Percentiles rank a stretch among this genome's conserved stretches.
These are phyloP conservation scores for Neurospora pannonica DNA, from an alignment of 495 filamentous ascomycete genomes.

Conservation along the genomic window DNA sequence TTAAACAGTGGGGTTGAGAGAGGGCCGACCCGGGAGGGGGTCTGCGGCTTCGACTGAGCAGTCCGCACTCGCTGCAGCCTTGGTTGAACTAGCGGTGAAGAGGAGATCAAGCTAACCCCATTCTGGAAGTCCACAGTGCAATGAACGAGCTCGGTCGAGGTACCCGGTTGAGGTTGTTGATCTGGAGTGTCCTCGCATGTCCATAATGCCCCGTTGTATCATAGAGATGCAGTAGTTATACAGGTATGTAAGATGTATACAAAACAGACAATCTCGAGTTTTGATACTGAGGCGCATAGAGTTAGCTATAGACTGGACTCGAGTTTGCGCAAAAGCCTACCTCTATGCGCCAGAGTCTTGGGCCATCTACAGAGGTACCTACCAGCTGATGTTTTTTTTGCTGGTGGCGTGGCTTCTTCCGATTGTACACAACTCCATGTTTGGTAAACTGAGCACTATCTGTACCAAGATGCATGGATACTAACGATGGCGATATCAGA, in stretches of 20 bases:
- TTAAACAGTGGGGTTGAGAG: not conserved
- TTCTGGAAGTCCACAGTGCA: not conserved
- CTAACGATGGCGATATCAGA: not conserved
- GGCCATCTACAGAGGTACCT: not conserved
- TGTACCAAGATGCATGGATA: not conserved
- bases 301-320: not conserved
- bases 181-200: not conserved
- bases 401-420: not conserved
- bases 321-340: not conserved
- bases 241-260: not conserved
- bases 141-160: not conserved
- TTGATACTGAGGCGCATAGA: not conserved
- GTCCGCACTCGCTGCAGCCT: not conserved
- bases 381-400: not conserved
- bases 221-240: not conserved
- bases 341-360: not conserved
- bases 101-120: not conserved
- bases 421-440: not conserved
- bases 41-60: not conserved
- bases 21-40: not conserved
- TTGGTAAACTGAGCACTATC: not conserved
- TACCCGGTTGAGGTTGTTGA: not conserved
- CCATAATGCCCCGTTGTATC: not conserved
- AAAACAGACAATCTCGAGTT: not conserved
- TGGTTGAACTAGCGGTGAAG: not conserved